These are phyloP conservation scores for Xylaria curta DNA, from an alignment of 495 filamentous ascomycete species.

Conservation along the genomic window DNA sequence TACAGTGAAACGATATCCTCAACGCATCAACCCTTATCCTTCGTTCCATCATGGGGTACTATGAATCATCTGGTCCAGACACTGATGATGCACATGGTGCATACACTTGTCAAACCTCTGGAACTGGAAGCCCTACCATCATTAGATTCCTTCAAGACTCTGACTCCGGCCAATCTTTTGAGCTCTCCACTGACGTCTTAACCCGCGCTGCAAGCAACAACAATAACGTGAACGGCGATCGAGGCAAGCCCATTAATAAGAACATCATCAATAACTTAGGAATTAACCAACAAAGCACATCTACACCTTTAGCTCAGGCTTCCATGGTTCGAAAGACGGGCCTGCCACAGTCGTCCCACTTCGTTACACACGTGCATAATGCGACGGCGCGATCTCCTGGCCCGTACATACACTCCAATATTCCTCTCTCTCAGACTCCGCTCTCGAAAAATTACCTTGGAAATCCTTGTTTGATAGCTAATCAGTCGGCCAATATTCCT, in stretches of 20 bases:
- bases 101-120: background rate
- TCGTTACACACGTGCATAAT: background rate
- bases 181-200: background rate
- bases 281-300: background rate
- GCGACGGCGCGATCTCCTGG: background rate
- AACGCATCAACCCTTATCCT: background rate
- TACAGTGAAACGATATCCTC: background rate
- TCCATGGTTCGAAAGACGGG: background rate
- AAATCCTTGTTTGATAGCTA: slow-evolving; percentile 5
- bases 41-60: background rate
- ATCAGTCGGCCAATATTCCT: slow-evolving; percentile 26
- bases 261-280: background rate
- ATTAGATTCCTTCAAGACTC: background rate
- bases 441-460: slow-evolving; percentile 17
- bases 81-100: too few relatives aligned
- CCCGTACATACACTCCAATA: background rate
- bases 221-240: background rate
- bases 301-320: background rate
- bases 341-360: background rate
- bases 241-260: background rate
- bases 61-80: background rate
- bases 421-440: background rate
- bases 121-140: background rate
- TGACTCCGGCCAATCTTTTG: background rate
- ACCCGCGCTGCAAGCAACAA: background rate